These are phyloP conservation scores for Emiliania huxleyi DNA, from an alignment of 78 protist species.

Conservation along the genomic window DNA sequence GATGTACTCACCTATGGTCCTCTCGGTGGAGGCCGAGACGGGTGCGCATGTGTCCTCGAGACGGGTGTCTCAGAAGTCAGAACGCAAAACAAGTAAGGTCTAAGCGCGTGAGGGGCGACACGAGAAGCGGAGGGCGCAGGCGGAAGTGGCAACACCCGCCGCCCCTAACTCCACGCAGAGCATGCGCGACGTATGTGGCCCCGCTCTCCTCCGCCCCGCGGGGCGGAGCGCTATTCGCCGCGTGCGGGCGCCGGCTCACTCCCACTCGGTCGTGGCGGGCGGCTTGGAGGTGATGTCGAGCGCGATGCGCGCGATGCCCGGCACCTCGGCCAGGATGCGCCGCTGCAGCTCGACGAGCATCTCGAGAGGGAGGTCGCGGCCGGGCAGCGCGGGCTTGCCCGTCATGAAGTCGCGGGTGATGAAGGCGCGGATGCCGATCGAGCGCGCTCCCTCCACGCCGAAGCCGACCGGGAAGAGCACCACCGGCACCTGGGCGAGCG, in stretches of 20 bases:
- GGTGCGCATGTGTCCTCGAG: too few relatives aligned
- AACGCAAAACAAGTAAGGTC: too few relatives aligned
- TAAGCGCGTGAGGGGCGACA: too few relatives aligned
- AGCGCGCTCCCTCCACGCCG: not conserved
- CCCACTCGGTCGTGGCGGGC: conserved; percentile 94
- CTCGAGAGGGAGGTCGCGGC: conserved; percentile 24
- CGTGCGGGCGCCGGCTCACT: conserved; percentile 50
- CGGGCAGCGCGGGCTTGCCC: conserved; percentile 1
- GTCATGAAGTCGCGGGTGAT: conserved; percentile 43
- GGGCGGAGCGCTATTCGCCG: too few relatives aligned
- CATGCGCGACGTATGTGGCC: too few relatives aligned
- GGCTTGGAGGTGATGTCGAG: conserved; percentile 90
- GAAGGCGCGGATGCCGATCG: conserved; percentile 41
- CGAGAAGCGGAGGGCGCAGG: too few relatives aligned
- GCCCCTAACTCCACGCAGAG: too few relatives aligned
- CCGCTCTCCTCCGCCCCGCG: too few relatives aligned
- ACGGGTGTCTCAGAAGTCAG: too few relatives aligned
- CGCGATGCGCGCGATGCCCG: conserved; percentile 40
- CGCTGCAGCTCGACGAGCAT: not conserved
- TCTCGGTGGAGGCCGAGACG: too few relatives aligned
- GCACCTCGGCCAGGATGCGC: not conserved
- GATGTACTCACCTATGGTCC: too few relatives aligned
- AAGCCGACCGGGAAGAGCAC: conserved; percentile 50
- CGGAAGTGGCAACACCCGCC: too few relatives aligned
- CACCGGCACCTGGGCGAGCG: conserved; percentile 79